Evolutionary conservation across 768 basidiomycete species (phyloP).

Genomic region (Mycena alexandri): DNA sequence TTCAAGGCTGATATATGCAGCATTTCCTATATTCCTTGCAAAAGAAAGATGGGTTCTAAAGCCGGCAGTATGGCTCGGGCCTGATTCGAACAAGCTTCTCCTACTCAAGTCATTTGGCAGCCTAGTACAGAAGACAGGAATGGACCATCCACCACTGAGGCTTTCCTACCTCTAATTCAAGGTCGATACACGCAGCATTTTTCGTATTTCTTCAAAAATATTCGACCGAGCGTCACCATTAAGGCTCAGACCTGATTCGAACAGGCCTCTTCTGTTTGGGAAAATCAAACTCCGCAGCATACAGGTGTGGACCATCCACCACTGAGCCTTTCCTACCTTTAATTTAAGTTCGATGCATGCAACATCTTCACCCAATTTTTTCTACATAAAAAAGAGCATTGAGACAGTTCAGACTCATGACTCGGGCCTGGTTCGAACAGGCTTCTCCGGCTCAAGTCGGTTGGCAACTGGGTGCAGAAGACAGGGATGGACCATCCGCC

Average conservation of each 20-base stretch:
- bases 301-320: neutral
- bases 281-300: too few species aligned
- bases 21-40: too few species aligned
- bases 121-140: neutral
- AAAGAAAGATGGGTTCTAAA: too few species aligned
- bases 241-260: conserved; percentile 11
- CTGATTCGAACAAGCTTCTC: conserved; percentile 2
- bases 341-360: too few species aligned
- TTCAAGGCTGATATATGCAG: neutral
- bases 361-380: too few species aligned
- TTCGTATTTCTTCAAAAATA: neutral
- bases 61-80: neutral
- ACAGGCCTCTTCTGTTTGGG: too few species aligned
- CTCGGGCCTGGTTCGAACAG: too few species aligned
- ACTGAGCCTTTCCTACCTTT: neutral
- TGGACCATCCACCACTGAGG: conserved; percentile 10
- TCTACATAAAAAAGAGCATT: neutral
- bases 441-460: neutral
- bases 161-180: neutral
- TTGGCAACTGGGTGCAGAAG: too few species aligned
- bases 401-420: neutral
- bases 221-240: too few species aligned
- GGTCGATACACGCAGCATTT: neutral
- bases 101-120: neutral
- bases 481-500: neutral